These are phyloP conservation scores for Closterium sp. DNA, from an alignment of 139 green algal genomes.

Conservation along the genomic window DNA sequence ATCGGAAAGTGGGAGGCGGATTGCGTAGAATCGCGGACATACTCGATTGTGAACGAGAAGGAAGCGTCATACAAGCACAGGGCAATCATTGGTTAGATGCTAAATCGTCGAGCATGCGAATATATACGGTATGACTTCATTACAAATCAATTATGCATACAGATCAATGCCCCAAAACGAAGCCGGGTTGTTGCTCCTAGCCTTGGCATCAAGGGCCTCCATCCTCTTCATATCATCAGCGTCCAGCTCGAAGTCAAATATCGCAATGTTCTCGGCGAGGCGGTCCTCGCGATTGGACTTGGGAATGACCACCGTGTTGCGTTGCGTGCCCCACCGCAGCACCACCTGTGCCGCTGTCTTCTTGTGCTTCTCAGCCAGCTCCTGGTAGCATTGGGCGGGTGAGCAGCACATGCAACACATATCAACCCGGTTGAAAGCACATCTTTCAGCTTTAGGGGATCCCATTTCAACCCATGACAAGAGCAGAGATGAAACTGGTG, in stretches of 20 bases:
- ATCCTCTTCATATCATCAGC: conserved; percentile 46
- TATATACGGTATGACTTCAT: too few species aligned
- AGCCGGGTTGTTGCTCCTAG: conserved; percentile 33
- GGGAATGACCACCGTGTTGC: conserved; percentile 73
- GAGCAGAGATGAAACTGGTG: neutral
- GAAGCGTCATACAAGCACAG: too few species aligned
- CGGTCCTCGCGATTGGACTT: conserved; percentile 62
- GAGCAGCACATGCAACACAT: neutral
- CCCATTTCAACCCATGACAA: neutral
- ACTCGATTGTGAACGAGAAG: too few species aligned
- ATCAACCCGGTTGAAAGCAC: neutral
- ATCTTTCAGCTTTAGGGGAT: neutral
- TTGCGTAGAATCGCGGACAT: neutral
- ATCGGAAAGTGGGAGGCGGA: neutral
- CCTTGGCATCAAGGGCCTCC: conserved; percentile 2
- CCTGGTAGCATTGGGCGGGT: too few species aligned
- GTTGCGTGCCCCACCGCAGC: conserved; percentile 72
- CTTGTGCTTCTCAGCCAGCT: conserved; percentile 28
- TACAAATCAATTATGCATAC: too few species aligned
- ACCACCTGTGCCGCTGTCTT: conserved; percentile 63
- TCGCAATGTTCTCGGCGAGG: conserved; percentile 46
- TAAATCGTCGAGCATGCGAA: too few species aligned
- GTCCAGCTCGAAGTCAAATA: conserved; percentile 48
- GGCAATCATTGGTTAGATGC: too few species aligned
- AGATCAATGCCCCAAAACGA: conserved; percentile 37